Evolutionary conservation across 345 rosid species (phyloP).

Genomic region (Clarkia xantiana): DNA sequence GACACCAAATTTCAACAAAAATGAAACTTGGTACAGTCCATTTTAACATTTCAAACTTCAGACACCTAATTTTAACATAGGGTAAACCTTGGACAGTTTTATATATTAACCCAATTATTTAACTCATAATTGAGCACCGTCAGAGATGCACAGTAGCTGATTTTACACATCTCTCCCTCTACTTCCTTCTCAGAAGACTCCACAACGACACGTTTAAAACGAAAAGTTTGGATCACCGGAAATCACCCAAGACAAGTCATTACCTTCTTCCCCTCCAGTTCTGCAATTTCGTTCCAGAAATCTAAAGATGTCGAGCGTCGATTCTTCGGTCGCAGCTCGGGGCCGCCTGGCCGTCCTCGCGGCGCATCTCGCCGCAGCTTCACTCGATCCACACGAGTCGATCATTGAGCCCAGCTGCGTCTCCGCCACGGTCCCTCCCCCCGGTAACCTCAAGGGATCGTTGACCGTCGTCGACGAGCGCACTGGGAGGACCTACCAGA

Average conservation of each 20-base stretch:
- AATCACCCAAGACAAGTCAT: not conserved
- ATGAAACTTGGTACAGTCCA: too few species aligned
- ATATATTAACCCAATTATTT: too few species aligned
- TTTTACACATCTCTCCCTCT: too few species aligned
- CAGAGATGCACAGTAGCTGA: too few species aligned
- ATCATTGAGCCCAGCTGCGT: slow-evolving; percentile 36
- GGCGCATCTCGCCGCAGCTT: slow-evolving; percentile 31
- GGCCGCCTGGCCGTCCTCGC: slow-evolving; percentile 57
- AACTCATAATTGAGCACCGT: too few species aligned
- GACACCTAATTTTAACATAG: too few species aligned
- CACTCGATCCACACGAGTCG: slow-evolving; percentile 18
- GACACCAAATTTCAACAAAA: too few species aligned
- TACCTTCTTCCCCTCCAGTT: too few species aligned
- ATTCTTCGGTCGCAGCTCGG: slow-evolving; percentile 20
- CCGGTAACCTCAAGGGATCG: slow-evolving; percentile 34
- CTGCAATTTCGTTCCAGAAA: too few species aligned
- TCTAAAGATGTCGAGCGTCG: not conserved
- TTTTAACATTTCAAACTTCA: too few species aligned
- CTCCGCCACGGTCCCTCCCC: slow-evolving; percentile 29
- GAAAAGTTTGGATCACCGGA: not conserved
- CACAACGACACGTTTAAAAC: not conserved
- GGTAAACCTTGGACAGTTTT: too few species aligned
- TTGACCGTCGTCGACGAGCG: slow-evolving; percentile 65
- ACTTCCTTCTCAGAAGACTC: too few species aligned
- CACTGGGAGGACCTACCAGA: slow-evolving; percentile 46